A percentile compares a stretch with the other conserved stretches of the same genome.
Evolutionary conservation across 148 eudicot species (phyloP).

Genomic region (Selenicereus undatus): DNA sequence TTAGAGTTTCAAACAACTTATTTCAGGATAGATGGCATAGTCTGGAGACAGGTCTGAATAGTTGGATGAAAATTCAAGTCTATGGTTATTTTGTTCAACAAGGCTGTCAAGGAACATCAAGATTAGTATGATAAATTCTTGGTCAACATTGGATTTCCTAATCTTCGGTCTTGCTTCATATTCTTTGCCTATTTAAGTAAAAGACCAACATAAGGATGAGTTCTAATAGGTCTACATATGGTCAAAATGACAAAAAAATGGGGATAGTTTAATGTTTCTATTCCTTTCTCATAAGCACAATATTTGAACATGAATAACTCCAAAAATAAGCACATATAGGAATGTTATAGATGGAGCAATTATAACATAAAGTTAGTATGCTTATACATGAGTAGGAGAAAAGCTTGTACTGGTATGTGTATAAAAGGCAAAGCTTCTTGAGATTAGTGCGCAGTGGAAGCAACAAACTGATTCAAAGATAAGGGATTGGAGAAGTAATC

Average conservation of each 20-base stretch:
- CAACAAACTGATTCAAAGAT: conserved; percentile 28
- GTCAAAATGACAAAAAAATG: not conserved
- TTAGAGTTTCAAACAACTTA: not conserved
- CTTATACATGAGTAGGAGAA: conserved; percentile 40
- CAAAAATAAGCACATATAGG: not conserved
- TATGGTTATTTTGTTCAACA: too few species aligned
- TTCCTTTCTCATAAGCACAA: not conserved
- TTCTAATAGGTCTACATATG: too few species aligned
- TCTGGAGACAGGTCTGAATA: not conserved
- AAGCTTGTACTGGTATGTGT: conserved; percentile 46
- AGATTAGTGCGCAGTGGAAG: conserved; percentile 67
- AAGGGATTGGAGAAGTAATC: conserved; percentile 65
- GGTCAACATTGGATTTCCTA: too few species aligned
- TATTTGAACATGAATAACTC: not conserved
- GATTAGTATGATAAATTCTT: too few species aligned
- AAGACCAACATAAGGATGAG: too few species aligned
- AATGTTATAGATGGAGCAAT: not conserved
- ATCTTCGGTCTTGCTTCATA: too few species aligned
- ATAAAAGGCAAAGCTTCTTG: conserved; percentile 68
- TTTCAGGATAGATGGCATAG: not conserved
- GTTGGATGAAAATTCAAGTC: not conserved
- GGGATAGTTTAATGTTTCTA: not conserved
- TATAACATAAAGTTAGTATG: conserved; percentile 15
- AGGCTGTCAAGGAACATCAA: not conserved
- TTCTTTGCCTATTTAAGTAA: too few species aligned